Base-by-base conservation (phyloP, 2,329 filamentous ascomycete species). In the Dactylella cylindrospora region DNA sequence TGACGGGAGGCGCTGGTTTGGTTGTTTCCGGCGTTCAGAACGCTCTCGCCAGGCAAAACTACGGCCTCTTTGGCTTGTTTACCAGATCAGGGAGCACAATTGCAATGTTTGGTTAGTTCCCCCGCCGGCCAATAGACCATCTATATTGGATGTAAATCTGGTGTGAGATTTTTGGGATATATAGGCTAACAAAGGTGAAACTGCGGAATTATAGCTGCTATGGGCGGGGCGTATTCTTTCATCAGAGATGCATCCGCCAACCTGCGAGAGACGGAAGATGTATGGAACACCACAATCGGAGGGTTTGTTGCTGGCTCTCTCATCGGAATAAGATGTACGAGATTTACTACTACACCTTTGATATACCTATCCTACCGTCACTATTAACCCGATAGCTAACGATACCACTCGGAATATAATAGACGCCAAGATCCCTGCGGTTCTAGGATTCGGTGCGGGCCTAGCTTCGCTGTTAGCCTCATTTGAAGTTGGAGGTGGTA, bases 21-120 rank as follows among this genome's bases (percentile, higher is more conserved):
- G 79, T 89, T 73, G 73, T 86, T 62, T 85, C 88, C 44, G 84
- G 86, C 51, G 79, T 95, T 67, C 87, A 90, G 77, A 97, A 95
- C 77, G 88, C 90, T 59, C 80, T 96, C 68, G 80, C 84, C 51
- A 90, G 84, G 77, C 80, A 82, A 72, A 95, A 95, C 74, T 78
- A 93, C 67, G 88, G 90, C 69, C 80, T 84, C 65, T 82, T 85
- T 77, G 86, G 87, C 67, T 80, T 95, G 70, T 84, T 97, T 72
- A 87, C 87, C 39, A 82, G 83, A 70, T 85, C 84, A 54, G 90
- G 90, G 67, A 78, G 84, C 70, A 85, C 85, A 43, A 86, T 91
- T 71, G 85, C 77, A 64, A 72, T 80, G 62, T 82, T 83, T 70
- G 81, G 85, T 88, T 78, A 66, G 78, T 46, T 36, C 17, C 38